Evolutionary conservation across 1,284 basidiomycete species (phyloP).

Genomic region (Meripilus lineatus): DNA sequence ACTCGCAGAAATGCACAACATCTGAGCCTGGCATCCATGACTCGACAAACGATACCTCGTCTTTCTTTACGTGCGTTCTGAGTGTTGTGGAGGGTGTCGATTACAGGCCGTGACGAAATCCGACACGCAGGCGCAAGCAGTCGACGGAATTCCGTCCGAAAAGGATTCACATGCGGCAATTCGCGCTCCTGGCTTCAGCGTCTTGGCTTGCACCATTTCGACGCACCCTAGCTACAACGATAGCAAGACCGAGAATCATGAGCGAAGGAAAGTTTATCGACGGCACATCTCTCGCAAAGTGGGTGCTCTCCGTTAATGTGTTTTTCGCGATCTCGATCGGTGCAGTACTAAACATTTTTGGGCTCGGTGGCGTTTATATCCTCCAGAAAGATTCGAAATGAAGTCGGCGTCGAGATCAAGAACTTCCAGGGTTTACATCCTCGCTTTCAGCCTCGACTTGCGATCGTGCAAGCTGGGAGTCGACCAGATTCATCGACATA

Average conservation of each 20-base stretch:
- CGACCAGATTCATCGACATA: constrained; percentile 90
- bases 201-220: too few relatives aligned
- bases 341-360: too few relatives aligned
- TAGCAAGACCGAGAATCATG: constrained; percentile 51
- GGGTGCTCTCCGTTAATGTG: constrained; percentile 17
- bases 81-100: too few relatives aligned
- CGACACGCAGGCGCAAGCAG: too few relatives aligned
- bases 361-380: constrained; percentile 3
- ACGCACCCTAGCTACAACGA: too few relatives aligned
- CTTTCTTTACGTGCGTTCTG: too few relatives aligned
- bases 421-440: constrained; percentile 61
- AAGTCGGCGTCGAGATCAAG: constrained; percentile 65
- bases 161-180: constrained; percentile 6
- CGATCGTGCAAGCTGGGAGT: constrained; percentile 92
- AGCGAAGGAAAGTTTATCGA: constrained; percentile 70
- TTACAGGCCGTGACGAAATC: too few relatives aligned
- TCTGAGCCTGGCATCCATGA: too few relatives aligned
- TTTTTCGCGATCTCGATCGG: constrained; percentile 9
- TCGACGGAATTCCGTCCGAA: too few relatives aligned
- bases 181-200: too few relatives aligned
- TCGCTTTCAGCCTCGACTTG: constrained; percentile 86
- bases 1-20: too few relatives aligned
- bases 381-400: constrained; percentile 72
- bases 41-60: too few relatives aligned
- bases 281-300: constrained; percentile 88